These are phyloP conservation scores for Drechslerella stenobrocha DNA, from an alignment of 2,329 filamentous ascomycete species.

Conservation along the genomic window DNA sequence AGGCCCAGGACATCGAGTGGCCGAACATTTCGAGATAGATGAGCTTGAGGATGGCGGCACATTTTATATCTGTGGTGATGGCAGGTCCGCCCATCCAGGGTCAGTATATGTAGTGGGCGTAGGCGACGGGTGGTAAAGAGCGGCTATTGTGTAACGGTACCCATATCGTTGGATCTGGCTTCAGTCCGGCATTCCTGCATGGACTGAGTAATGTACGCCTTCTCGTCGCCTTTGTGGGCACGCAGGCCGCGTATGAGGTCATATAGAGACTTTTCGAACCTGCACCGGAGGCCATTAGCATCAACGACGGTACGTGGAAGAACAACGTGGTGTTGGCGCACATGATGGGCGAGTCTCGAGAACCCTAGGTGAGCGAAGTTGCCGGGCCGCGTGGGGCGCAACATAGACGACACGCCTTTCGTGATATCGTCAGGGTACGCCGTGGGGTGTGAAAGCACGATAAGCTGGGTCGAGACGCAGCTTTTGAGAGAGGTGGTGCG, in stretches of 20 bases:
- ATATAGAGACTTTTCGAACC: constrained; percentile 99
- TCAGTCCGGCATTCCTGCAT: constrained; percentile 94
- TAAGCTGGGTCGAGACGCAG: not conserved
- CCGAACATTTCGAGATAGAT: constrained; percentile 99
- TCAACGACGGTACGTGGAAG: not conserved
- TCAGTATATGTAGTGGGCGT: no score
- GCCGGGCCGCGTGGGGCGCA: not conserved
- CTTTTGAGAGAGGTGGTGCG: not conserved
- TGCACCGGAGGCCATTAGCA: constrained; percentile 55
- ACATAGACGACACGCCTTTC: constrained; percentile 28
- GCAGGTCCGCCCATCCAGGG: constrained; percentile 4
- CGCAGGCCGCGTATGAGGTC: constrained; percentile 96
- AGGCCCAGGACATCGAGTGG: constrained; percentile 99
- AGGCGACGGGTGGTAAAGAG: not conserved
- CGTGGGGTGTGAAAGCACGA: not conserved
- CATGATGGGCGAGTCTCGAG: constrained; percentile 46
- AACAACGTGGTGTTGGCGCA: not conserved
- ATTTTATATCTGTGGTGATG: constrained; percentile 74
- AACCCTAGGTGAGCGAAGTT: constrained; percentile 24
- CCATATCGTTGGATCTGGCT: constrained; percentile 90
- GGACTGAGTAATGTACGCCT: constrained; percentile 89
- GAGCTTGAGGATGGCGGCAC: constrained; percentile 90
- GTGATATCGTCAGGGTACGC: constrained; percentile 11
- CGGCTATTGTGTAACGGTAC: constrained; percentile 58
- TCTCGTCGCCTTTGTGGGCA: constrained; percentile 92